Conservation (phyloP, 2,329 filamentous ascomycete genomes). For the Xylaria arbuscula region DNA sequence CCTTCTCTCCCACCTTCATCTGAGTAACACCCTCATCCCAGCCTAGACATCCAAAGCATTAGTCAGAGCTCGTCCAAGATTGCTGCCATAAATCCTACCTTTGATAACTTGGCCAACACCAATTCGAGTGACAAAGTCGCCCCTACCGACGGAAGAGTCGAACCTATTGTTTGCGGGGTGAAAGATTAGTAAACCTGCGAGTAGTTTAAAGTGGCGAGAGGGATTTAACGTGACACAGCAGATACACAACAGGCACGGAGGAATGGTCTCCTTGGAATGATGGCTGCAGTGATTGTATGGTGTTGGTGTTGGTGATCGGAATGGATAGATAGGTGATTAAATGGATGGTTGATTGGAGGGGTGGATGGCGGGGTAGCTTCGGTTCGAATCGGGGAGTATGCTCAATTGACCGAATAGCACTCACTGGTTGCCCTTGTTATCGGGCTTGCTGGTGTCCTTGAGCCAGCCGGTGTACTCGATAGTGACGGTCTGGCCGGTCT, state of each 20-base stretch:
- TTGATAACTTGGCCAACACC: slow-evolving; percentile 87
- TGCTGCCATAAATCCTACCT: slow-evolving; percentile 65
- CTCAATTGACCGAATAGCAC: slow-evolving; percentile 48
- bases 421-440: slow-evolving; percentile 78
- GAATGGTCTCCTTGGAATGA: neutral
- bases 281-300: neutral
- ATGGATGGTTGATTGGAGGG: slow-evolving; percentile 6
- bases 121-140: slow-evolving; percentile 81
- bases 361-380: slow-evolving; percentile 34
- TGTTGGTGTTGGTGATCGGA: neutral
- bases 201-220: neutral
- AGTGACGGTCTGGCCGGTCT: slow-evolving; percentile 76
- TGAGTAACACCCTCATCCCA: slow-evolving; percentile 86
- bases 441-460: slow-evolving; percentile 70
- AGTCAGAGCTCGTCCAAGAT: slow-evolving; percentile 3
- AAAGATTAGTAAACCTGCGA: slow-evolving; percentile 15
- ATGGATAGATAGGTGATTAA: neutral
- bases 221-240: slow-evolving; percentile 30
- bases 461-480: slow-evolving; percentile 95
- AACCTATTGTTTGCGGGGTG: slow-evolving; percentile 69
- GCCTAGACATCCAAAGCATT: slow-evolving; percentile 58
- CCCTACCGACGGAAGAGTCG: slow-evolving; percentile 83
- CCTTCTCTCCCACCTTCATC: slow-evolving; percentile 94
- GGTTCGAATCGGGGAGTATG: neutral
- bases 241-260: neutral